phyloP scores from a whole-genome alignment of 176 grass and related monocot species.

The Dendrocalamus sinicus region DNA sequence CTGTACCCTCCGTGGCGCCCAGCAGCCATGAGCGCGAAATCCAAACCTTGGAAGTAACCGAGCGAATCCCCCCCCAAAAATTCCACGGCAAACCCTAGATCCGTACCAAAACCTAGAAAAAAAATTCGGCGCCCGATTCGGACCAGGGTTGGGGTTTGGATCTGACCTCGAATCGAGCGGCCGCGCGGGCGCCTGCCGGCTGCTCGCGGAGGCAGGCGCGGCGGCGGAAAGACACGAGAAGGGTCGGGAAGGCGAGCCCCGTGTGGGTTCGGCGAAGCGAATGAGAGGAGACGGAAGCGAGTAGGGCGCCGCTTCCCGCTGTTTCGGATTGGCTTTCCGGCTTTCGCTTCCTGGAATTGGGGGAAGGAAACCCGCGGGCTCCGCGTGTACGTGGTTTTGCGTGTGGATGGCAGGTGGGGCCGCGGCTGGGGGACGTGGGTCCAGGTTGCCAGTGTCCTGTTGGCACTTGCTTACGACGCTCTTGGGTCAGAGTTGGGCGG shows the following conservation, averaged over 20 bases:
- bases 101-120: conserved; percentile 53
- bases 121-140: conserved; percentile 26
- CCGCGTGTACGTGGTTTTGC: neutral
- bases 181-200: conserved; percentile 4
- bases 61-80: conserved; percentile 17
- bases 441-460: neutral
- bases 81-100: conserved; percentile 55
- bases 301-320: conserved; percentile 50
- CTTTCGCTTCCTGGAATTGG: conserved; percentile 10
- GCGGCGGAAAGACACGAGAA: neutral
- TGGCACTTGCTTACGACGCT: neutral
- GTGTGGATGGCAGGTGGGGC: neutral
- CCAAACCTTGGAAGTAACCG: conserved; percentile 21
- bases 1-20: conserved; percentile 57
- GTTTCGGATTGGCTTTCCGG: conserved; percentile 28
- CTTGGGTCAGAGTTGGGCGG: neutral
- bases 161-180: conserved; percentile 41
- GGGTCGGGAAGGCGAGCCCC: conserved; percentile 6
- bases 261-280: neutral
- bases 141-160: conserved; percentile 27
- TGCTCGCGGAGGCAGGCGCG: neutral
- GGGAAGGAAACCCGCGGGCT: conserved; percentile 3
- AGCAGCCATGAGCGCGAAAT: conserved; percentile 51
- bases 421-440: neutral
- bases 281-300: conserved; percentile 46